These are phyloP conservation scores for Tetracladium maxilliforme DNA, from an alignment of 2,329 filamentous ascomycete genomes.

Conservation along the genomic window DNA sequence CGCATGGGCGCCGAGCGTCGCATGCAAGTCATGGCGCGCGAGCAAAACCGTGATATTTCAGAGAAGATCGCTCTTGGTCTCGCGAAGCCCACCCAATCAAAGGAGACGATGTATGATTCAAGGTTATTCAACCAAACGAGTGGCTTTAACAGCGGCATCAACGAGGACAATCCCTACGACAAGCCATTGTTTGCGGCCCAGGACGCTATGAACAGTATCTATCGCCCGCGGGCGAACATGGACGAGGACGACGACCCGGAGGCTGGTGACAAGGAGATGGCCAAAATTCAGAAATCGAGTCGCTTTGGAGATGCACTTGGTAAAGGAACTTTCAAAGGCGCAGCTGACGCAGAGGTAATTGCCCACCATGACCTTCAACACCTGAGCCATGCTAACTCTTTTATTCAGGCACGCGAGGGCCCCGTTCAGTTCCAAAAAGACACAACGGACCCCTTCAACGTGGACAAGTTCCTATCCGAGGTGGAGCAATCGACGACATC, in stretches of 20 bases:
- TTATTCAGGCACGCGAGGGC: slow-evolving; percentile 56
- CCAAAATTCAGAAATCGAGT: slow-evolving; percentile 71
- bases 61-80: slow-evolving; percentile 92
- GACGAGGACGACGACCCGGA: slow-evolving; percentile 68
- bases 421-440: slow-evolving; percentile 97
- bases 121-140: slow-evolving; percentile 87
- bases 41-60: slow-evolving; percentile 92
- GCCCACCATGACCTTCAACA: slow-evolving; percentile 1
- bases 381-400: slow-evolving; percentile 6
- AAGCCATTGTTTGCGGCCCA: slow-evolving; percentile 94
- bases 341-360: slow-evolving; percentile 64
- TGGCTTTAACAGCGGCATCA: slow-evolving; percentile 84
- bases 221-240: slow-evolving; percentile 62
- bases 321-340: slow-evolving; percentile 80
- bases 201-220: slow-evolving; percentile 89
- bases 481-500: slow-evolving; percentile 44
- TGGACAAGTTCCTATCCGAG: slow-evolving; percentile 84
- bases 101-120: slow-evolving; percentile 94
- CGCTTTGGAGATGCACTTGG: slow-evolving; percentile 86
- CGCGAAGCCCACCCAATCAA: slow-evolving; percentile 84
- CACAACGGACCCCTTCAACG: slow-evolving; percentile 71
- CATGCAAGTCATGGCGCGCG: slow-evolving; percentile 82
- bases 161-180: slow-evolving; percentile 95
- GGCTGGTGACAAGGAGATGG: slow-evolving; percentile 69
- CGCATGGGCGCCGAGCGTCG: slow-evolving; percentile 90